Base-by-base conservation (phyloP, 2,329 filamentous ascomycete species). In the Hymenoscyphus scutula region DNA sequence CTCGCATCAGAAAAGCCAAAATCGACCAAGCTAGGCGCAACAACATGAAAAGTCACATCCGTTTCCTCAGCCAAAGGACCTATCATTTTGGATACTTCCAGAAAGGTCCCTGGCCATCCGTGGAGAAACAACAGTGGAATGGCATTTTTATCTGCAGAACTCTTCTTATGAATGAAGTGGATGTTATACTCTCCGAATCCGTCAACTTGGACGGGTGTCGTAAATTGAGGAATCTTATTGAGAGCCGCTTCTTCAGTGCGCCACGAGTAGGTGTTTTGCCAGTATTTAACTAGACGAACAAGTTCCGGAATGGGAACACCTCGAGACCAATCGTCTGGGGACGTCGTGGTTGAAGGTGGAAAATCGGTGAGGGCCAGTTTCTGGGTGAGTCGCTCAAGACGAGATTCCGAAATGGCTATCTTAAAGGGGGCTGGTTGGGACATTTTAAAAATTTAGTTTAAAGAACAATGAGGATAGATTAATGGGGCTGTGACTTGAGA, bases 11-110 rank as follows among this genome's bases (percentile, higher is more conserved):
- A 80, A 73, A 84, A 81, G 68, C 81, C 77, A 66, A 79, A 83
- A 55, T 82, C 80, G 0, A 84, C 83, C 3, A 87, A 72, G 13
- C 80, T 83, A 0, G 84, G 84, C 0, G 82, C 82, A 0, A 87
- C 80, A 8, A 85, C 63, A 60, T 67, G 45, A 32, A 67, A 68
- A 37, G 63, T 56, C 13, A 48, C 58, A 11, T 53, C 59, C 45
- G 65, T 60, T n/a, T 60, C 73, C 27, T 74, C 58, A 48, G 17
- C 11, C n/a, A 48, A 48, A 7, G n/a, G 41, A 3, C 41, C 41
- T 6, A 48, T 5, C 41, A 48, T 48, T 8, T 23, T 48, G 2
- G 7, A 19, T 8, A 48, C 41, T 11, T 48, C 41, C 7, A 48
- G 7, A 23, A 48, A 45, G 6, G 5, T 48, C n/a, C 41, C 41